Conservation (phyloP, 164 flowering plant species). For the Vitis amurensis region DNA sequence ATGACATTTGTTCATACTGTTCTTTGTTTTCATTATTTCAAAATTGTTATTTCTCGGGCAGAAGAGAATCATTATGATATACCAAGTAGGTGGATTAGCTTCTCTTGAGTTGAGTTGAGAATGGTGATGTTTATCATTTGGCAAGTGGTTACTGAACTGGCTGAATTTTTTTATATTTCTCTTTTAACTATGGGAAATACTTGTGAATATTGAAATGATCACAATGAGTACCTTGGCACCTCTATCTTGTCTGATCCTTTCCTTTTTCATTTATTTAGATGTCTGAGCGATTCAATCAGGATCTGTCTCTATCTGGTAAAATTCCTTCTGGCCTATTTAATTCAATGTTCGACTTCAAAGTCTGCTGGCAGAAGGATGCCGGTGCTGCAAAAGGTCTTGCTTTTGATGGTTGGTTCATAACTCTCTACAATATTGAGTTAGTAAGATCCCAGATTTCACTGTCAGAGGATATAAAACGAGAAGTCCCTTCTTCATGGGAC, state of each 20-base stretch:
- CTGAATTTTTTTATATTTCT: background rate
- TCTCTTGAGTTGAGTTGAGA: no score
- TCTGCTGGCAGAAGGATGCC: constrained; percentile 85
- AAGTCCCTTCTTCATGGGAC: constrained; percentile 86
- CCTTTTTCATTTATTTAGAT: constrained; percentile 44
- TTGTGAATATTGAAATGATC: background rate
- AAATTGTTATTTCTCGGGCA: no score
- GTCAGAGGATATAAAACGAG: constrained; percentile 55
- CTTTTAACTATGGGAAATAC: background rate
- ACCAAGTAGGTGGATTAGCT: no score
- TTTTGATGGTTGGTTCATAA: constrained; percentile 81
- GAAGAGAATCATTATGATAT: no score
- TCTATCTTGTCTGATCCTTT: background rate
- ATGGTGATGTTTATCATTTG: background rate
- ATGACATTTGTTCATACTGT: no score
- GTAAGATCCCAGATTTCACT: constrained; percentile 55
- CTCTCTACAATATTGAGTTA: constrained; percentile 69
- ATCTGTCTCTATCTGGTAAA: constrained; percentile 65
- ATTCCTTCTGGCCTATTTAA: constrained; percentile 80
- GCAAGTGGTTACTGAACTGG: background rate
- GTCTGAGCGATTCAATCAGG: constrained; percentile 85
- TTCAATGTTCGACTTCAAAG: constrained; percentile 62
- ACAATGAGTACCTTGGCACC: background rate
- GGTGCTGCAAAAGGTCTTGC: constrained; percentile 61
- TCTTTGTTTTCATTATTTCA: no score